Base-by-base conservation (phyloP, 2,329 filamentous ascomycete species). In the Ophiostoma himal-ulmi region DNA sequence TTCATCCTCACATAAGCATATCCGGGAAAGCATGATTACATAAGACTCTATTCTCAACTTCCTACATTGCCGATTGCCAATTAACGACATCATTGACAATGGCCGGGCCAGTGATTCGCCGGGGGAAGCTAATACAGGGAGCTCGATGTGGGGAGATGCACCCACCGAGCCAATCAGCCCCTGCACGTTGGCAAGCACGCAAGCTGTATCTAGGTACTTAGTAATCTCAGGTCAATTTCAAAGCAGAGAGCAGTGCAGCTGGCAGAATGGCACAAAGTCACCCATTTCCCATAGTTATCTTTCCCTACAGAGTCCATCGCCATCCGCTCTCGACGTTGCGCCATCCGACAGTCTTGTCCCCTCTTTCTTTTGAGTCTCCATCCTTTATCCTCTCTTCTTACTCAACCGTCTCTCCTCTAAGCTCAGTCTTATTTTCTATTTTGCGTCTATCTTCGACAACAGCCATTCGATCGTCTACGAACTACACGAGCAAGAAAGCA, bases 101-200 rank as follows among this genome's bases (percentile, higher is more conserved):
- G 48, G 20, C 48, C 48, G 48, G 48, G 48, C 48, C 48, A 54
- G 48, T 54, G 48, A 54, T 54, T 54, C 48, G 48, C 48, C 48
- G 48, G 48, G n/a, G 8, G 48, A 14, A 4, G 20, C n/a, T 13
- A n/a, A n/a, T n/a, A 26, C 44, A 48, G 41, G 14, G 41, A 44
- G 41, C 41, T 22, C 8, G 13, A 57, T 57, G 52, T 22, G 52
- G 52, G 52, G 52, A 30, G 7, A 14, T 11, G 41, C 39, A 39
- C 39, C 66, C 60, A 30, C 34, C 14, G 36, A 39, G 68, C 72
- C 71, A 73, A 73, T 73, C 71, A 73, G 62, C 68, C 67, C 67
- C 52, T 26, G 64, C 20, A 39, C 26, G 44, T 74, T 73, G 60
- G 69, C 71, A 73, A 72, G 71, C 72, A 71, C 48, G 70, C 34